Percentiles rank a stretch among this genome's conserved stretches.
phyloP scores from a whole-genome alignment of 176 grass and related monocot genomes.

The Eragrostis curvula region DNA sequence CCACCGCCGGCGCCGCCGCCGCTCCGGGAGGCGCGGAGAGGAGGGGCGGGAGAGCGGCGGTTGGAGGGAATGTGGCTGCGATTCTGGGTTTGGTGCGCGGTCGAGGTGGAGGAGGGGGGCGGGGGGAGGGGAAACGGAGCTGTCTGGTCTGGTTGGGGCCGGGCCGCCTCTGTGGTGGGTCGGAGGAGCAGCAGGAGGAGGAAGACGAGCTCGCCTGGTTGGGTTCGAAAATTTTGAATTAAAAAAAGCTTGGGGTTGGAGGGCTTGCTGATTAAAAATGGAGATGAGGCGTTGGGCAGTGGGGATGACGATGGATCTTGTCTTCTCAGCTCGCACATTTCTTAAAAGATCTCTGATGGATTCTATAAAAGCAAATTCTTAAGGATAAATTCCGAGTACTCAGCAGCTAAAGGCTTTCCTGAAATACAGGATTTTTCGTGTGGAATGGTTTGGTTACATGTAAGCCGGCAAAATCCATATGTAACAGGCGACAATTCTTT shows the following conservation, averaged over 20 bases:
- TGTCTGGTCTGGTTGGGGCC: conserved; percentile 39
- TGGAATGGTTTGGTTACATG: too few relatives aligned
- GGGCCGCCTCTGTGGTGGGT: background rate
- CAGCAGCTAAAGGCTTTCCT: too few relatives aligned
- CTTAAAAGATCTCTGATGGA: too few relatives aligned
- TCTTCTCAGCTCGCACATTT: too few relatives aligned
- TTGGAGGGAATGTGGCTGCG: conserved; percentile 48
- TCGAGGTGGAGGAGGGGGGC: conserved; percentile 25
- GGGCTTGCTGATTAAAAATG: conserved; percentile 20
- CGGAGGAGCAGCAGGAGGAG: conserved; percentile 18
- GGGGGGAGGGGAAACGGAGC: conserved; percentile 71
- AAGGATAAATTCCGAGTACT: too few relatives aligned
- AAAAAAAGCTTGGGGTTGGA: conserved; percentile 30
- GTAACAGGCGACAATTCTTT: too few relatives aligned
- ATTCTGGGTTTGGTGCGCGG: conserved; percentile 55
- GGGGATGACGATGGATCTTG: too few relatives aligned
- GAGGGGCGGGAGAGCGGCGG: conserved; percentile 1
- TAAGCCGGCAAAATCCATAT: too few relatives aligned
- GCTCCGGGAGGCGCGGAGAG: background rate
- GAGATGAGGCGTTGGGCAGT: background rate
- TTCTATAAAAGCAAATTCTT: too few relatives aligned
- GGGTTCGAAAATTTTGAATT: conserved; percentile 68
- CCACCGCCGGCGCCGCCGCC: background rate
- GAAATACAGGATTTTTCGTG: too few relatives aligned
- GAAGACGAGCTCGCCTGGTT: conserved; percentile 52